Conservation (phyloP, 2,329 filamentous ascomycete species). For the Penicillium rolfsii region DNA sequence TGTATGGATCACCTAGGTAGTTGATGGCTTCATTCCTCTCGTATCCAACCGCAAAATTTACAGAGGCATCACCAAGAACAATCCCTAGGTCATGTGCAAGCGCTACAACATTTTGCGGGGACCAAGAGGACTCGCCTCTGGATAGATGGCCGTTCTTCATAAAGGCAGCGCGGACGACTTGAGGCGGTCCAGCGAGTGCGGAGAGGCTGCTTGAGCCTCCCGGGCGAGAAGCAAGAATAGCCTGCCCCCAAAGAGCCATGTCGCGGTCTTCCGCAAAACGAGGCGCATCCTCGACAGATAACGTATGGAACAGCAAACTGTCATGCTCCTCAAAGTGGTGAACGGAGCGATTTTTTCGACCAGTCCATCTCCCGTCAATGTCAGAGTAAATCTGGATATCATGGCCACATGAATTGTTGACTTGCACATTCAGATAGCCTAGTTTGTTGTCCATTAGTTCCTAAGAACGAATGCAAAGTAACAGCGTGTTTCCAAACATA, state of each 20-base stretch:
- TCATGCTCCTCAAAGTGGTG: conserved; percentile 31
- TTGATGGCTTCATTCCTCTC: conserved; percentile 47
- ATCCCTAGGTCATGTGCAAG: conserved; percentile 46
- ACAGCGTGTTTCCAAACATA: background rate
- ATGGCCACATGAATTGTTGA: conserved; percentile 28
- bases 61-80: conserved; percentile 32
- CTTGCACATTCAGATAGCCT: conserved; percentile 48
- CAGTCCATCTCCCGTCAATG: conserved; percentile 52
- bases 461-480: background rate
- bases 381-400: conserved; percentile 48
- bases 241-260: conserved; percentile 50
- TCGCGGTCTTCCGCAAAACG: conserved; percentile 43
- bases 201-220: conserved; percentile 33
- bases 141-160: conserved; percentile 35
- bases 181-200: conserved; percentile 34
- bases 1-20: conserved; percentile 46
- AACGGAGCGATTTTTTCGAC: conserved; percentile 32
- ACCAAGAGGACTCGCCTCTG: conserved; percentile 30
- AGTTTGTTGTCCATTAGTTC: conserved; percentile 12
- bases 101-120: conserved; percentile 38
- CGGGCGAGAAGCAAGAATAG: conserved; percentile 45
- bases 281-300: conserved; percentile 37
- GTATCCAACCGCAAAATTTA: conserved; percentile 49
- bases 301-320: conserved; percentile 37
- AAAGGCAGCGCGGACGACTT: conserved; percentile 39